Evolutionary conservation across 2,329 filamentous ascomycete genomes (phyloP), one percentile per base, ranked within the genome.

Genomic region (Diaporthe destruens): DNA sequence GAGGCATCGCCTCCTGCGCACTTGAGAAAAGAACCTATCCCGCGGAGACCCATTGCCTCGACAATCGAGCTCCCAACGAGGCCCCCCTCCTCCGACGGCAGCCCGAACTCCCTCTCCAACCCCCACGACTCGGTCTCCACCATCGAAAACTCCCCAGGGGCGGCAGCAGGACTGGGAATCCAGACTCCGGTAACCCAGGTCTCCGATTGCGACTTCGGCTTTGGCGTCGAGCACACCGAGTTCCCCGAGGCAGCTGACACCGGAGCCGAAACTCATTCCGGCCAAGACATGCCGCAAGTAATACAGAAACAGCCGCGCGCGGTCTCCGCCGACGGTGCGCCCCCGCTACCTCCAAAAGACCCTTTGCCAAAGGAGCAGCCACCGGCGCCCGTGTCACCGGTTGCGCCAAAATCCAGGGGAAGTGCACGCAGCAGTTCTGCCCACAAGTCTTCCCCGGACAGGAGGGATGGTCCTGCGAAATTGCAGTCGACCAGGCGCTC

Each of bases 381-480:
- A 39, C 23, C 53, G 20, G 36, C 68, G 20, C 71, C 71, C n/a
- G 23, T 49, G 14, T 74, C 74, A 18, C 56, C 74, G 18, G n/a
- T 42, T 6, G 34, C 39, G 20, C 55, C 63, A 11, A 61, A 32
- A 32, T 56, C 68, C 18, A 69, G 56, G 23, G 51, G 66, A 32
- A 71, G 63, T 29, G 55, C 47, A 23, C 61, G 44, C 29, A 69
- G 65, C 29, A 71, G 59, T 12, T 71, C 71, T 29, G 66, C 55
- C n/a, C 47, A 71, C 34, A 66, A 71, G 53, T 39, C 63, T 53
- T 73, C 71, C 57, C 57, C 57, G 67, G 42, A 71, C 44, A 76
- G 72, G 47, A 75, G 55, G 39, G 68, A 74, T 12, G 74, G 76
- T 59, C 74, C 77, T 51, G 69, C 78, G 68, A 74, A 75, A 29